phyloP scores from a whole-genome alignment of 2,329 filamentous ascomycete genomes.

The Aspergillus japonicus region DNA sequence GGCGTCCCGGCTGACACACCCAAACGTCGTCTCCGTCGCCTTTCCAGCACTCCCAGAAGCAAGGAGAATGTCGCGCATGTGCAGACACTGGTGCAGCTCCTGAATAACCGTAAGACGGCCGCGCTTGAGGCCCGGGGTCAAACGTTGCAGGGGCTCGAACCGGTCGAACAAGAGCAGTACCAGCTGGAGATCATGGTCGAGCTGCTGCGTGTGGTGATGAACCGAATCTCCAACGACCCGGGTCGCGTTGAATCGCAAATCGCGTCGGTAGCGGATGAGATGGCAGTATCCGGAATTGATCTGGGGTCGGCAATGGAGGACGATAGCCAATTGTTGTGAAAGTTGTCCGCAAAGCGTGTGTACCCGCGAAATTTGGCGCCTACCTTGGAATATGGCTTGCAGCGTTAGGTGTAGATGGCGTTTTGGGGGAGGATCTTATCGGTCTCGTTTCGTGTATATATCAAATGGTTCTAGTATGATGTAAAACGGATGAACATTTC shows the following conservation, averaged over 20 bases:
- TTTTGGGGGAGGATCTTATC: background rate
- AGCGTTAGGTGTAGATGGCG: background rate
- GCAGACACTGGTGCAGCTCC: slow-evolving; percentile 43
- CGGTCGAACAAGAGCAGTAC: slow-evolving; percentile 38
- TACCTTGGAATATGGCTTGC: background rate
- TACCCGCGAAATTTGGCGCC: background rate
- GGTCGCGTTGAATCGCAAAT: slow-evolving; percentile 37
- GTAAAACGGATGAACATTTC: background rate
- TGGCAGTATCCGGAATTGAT: slow-evolving; percentile 35
- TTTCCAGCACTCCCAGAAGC: slow-evolving; percentile 41
- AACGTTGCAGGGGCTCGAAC: slow-evolving; percentile 36
- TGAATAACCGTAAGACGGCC: slow-evolving; percentile 41
- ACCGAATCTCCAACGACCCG: slow-evolving; percentile 29
- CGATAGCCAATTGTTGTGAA: slow-evolving; percentile 26
- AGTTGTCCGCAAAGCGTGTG: background rate
- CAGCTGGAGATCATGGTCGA: slow-evolving; percentile 45
- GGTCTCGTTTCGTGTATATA: background rate
- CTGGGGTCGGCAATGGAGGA: slow-evolving; percentile 32
- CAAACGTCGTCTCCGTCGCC: slow-evolving; percentile 40
- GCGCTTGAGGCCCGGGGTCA: slow-evolving; percentile 33
- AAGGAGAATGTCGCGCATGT: slow-evolving; percentile 48
- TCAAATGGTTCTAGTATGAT: background rate
- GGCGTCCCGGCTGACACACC: slow-evolving; percentile 34
- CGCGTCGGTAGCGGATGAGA: slow-evolving; percentile 35
- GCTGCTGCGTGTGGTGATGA: slow-evolving; percentile 42